Evolutionary conservation across 2,329 filamentous ascomycete genomes (phyloP).

Genomic region (Sporothrix pseudoabietina): DNA sequence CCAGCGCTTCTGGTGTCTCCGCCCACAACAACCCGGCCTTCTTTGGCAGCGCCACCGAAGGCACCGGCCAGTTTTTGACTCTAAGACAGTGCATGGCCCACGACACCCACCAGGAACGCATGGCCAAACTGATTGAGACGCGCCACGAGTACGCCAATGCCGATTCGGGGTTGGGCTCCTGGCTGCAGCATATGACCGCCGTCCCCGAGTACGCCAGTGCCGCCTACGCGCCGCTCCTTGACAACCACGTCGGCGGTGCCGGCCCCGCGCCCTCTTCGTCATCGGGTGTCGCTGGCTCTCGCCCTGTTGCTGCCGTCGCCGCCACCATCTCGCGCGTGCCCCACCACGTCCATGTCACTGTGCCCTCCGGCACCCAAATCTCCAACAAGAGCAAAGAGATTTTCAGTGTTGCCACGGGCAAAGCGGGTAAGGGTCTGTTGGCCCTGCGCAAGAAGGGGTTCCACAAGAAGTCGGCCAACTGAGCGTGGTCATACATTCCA

Average conservation of each 20-base stretch:
- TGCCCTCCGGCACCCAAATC: slow-evolving; percentile 62
- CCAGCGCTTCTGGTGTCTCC: not conserved
- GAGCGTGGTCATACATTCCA: not conserved
- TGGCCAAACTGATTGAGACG: slow-evolving; percentile 72
- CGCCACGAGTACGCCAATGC: slow-evolving; percentile 69
- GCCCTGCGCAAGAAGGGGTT: slow-evolving; percentile 89
- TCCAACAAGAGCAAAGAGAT: slow-evolving; percentile 87
- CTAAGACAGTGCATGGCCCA: slow-evolving; percentile 71
- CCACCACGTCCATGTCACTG: slow-evolving; percentile 44
- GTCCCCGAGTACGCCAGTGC: slow-evolving; percentile 53
- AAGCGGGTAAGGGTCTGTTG: slow-evolving; percentile 86
- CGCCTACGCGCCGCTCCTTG: slow-evolving; percentile 35
- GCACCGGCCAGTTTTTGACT: slow-evolving; percentile 39
- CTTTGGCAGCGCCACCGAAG: slow-evolving; percentile 21
- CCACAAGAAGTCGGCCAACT: slow-evolving; percentile 35
- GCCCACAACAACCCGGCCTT: slow-evolving; percentile 23
- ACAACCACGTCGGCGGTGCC: slow-evolving; percentile 32
- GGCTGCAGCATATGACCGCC: slow-evolving; percentile 53
- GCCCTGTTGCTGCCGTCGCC: slow-evolving; percentile 34
- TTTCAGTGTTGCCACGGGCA: slow-evolving; percentile 75
- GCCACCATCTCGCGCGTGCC: slow-evolving; percentile 40
- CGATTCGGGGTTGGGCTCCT: slow-evolving; percentile 69
- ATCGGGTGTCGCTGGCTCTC: slow-evolving; percentile 30
- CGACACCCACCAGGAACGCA: slow-evolving; percentile 65
- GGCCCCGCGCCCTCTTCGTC: slow-evolving; percentile 23